Base-by-base conservation (phyloP, 2,329 filamentous ascomycete genomes). In the Talaromyces marneffei region DNA sequence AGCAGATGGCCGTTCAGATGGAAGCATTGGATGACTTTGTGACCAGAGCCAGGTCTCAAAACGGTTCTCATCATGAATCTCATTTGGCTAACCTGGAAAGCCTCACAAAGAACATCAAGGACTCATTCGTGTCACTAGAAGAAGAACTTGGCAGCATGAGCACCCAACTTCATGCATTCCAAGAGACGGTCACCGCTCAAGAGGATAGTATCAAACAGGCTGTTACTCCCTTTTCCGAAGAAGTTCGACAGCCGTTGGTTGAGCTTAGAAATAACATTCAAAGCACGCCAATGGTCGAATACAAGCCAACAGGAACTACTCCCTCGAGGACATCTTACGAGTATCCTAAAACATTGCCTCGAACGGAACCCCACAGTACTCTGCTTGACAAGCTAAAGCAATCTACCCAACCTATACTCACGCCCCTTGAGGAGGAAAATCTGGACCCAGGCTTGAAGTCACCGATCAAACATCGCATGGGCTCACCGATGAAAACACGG, bases 21-120 rank as follows among this genome's bases (percentile, higher is more conserved):
- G 85, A 87, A 61, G 90, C 91, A 1, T 83, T 99, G 7, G 93
- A 97, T 69, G 90, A 93, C 66, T 96, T 97, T 68, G 91, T 97
- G 40, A 83, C 87, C 33, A 87, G 90, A 33, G 92, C 95, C 55
- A 86, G 88, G 63, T 85, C 84, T 1, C 89, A 95, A 69, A 97
- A 96, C 72, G 85, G 88, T 31, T 80, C 81, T 18, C 91, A 96
- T 70, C 88, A 94, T 72, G 81, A 86, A 27, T 82, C 83, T 27
- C 90, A 95, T 65, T 75, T 82, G 1, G 73, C 80, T n/a, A 89
- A 87, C 1, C 78, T 96, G n/a, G 77, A 83, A 35, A 77, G 76
- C 9, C 80, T 97, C 33, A 85, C 88, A 0, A 79, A 75, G 18
- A 87, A 86, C 1, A 89, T 94, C 4, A 86, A 89, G 66, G 79